phyloP scores from a whole-genome alignment of 2,329 filamentous ascomycete species.

The Parascedosporium putredinis region DNA sequence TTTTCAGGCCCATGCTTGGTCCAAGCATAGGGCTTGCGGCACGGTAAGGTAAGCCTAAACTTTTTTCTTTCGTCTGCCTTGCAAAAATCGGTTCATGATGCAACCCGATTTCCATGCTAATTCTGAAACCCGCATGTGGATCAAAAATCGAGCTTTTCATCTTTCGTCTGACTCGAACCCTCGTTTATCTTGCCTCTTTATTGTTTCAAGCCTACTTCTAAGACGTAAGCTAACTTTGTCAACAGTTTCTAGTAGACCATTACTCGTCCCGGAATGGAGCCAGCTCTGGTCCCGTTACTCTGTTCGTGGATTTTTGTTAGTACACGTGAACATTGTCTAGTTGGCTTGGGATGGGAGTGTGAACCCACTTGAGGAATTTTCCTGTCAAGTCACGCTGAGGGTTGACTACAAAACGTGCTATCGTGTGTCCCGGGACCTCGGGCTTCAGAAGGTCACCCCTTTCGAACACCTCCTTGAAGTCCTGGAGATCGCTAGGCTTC shows the following conservation, averaged over 20 bases:
- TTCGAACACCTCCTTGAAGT: constrained; percentile 60
- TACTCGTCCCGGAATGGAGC: constrained; percentile 28
- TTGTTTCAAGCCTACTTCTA: constrained; percentile 9
- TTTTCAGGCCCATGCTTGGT: constrained; percentile 3
- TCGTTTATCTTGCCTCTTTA: constrained; percentile 17
- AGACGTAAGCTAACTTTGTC: constrained; percentile 2
- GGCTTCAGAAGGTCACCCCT: constrained; percentile 65
- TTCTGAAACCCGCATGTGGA: constrained; percentile 59
- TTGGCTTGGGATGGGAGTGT: background rate
- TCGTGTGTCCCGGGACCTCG: constrained; percentile 76
- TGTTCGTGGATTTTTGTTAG: constrained; percentile 3
- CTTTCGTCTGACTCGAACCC: constrained; percentile 58
- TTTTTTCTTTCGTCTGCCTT: constrained; percentile 13
- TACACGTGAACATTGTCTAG: background rate
- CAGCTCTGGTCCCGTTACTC: constrained; percentile 28
- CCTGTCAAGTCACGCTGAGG: constrained; percentile 62
- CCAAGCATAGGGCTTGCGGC: no score
- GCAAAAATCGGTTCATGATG: constrained; percentile 48
- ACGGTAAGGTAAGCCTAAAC: constrained; percentile 21
- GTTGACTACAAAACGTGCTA: constrained; percentile 64
- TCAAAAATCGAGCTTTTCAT: constrained; percentile 68
- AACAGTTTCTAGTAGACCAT: background rate
- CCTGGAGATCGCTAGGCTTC: constrained; percentile 47
- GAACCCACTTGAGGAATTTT: constrained; percentile 56
- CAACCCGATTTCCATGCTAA: constrained; percentile 65